These are phyloP conservation scores for Asparagopsis taxiformis DNA, from an alignment of 31 red algal species.

Conservation along the genomic window DNA sequence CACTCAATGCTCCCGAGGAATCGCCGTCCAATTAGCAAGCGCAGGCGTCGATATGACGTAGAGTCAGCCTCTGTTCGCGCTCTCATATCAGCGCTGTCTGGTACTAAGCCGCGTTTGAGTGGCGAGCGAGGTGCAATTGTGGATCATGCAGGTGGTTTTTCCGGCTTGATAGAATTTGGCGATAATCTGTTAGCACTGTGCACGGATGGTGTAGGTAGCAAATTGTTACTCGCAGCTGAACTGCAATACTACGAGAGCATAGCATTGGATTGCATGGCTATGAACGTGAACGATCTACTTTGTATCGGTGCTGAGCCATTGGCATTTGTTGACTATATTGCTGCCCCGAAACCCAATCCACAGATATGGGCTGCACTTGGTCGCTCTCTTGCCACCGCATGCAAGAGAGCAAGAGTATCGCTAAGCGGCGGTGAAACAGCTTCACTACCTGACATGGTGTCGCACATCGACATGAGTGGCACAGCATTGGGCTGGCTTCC, in stretches of 20 bases:
- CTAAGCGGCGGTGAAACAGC: constrained; percentile 93
- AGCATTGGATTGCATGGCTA: constrained; percentile 86
- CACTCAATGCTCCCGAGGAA: no score
- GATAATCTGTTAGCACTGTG: constrained; percentile 59
- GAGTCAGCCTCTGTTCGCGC: no score
- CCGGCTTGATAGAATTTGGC: constrained; percentile 87
- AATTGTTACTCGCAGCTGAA: constrained; percentile 73
- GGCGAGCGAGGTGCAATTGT: constrained; percentile 56
- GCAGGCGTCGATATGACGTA: no score
- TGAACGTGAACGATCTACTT: constrained; percentile 97
- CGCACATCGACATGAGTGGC: constrained; percentile 83
- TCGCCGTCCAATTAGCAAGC: no score
- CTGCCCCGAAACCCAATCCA: constrained; percentile 53
- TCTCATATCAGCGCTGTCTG: no score
- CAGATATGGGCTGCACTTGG: constrained; percentile 69
- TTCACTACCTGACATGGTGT: constrained; percentile 77
- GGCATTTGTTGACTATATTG: constrained; percentile 96
- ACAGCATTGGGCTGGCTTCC: constrained; percentile 81
- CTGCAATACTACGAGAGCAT: constrained; percentile 56
- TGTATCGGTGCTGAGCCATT: constrained; percentile 93
- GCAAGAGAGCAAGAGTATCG: constrained; percentile 59
- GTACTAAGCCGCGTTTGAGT: no score
- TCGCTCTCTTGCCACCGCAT: constrained; percentile 60
- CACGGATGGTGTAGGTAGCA: constrained; percentile 97
- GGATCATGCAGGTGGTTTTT: constrained; percentile 67